Evolutionary conservation across 169 alveolate genomes (phyloP).

Genomic region (Theileria parva): DNA sequence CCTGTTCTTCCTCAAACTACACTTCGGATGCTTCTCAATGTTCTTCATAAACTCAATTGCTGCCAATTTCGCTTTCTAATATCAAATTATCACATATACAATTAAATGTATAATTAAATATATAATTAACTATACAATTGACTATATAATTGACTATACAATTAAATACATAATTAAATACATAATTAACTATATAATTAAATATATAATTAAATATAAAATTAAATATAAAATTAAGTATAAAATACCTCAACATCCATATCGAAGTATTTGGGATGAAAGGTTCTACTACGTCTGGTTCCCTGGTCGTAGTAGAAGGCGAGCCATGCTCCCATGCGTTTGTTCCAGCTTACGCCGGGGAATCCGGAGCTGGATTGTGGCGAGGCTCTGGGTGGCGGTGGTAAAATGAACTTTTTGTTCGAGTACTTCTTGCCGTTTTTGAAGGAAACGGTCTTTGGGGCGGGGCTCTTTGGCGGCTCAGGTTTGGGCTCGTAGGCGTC

Average conservation of each 20-base stretch:
- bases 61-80: constrained; percentile 71
- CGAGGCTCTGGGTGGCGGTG: constrained; percentile 66
- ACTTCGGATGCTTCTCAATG: constrained; percentile 74
- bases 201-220: neutral
- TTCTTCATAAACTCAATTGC: constrained; percentile 79
- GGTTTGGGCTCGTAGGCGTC: neutral
- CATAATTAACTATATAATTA: neutral
- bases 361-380: constrained; percentile 76
- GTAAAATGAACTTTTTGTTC: constrained; percentile 37
- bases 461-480: constrained; percentile 12
- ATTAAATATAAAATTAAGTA: neutral
- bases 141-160: neutral
- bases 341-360: constrained; percentile 87
- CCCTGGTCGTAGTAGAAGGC: constrained; percentile 80
- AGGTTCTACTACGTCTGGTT: constrained; percentile 79
- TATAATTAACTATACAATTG: neutral
- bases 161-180: neutral
- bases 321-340: constrained; percentile 84
- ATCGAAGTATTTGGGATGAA: constrained; percentile 80
- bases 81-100: neutral
- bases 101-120: neutral
- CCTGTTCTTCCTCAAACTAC: constrained; percentile 63
- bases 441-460: constrained; percentile 8
- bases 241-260: constrained; percentile 72
- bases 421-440: constrained; percentile 21